These are phyloP conservation scores for Coniochaeta pulveracea DNA, from an alignment of 2,329 filamentous ascomycete genomes.

Conservation along the genomic window DNA sequence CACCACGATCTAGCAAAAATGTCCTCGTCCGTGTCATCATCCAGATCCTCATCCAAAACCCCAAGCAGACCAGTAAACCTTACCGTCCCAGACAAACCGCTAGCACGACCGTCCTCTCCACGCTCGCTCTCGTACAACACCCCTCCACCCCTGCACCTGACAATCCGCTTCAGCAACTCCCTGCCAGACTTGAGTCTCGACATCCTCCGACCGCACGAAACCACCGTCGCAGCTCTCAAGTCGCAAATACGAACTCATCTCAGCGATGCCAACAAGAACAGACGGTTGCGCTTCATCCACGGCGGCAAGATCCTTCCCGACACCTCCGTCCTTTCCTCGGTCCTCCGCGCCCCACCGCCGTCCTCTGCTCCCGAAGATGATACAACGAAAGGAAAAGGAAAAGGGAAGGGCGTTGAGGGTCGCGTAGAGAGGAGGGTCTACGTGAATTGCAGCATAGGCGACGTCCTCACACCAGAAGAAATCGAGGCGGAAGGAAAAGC, in stretches of 20 bases:
- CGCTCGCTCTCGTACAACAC: conserved; percentile 6
- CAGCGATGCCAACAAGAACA: conserved; percentile 19
- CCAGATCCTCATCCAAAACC: conserved; percentile 4
- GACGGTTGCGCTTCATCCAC: conserved; percentile 77
- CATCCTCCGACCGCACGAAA: conserved; percentile 54
- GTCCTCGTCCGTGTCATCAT: conserved; percentile 7
- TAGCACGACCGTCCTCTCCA: conserved; percentile 3
- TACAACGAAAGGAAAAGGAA: conserved; percentile 30
- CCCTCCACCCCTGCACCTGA: conserved; percentile 53
- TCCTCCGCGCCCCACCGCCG: conserved; percentile 52
- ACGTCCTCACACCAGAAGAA: conserved; percentile 56
- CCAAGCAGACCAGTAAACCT: too few relatives aligned
- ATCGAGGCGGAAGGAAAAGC: conserved; percentile 48
- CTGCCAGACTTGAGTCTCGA: conserved; percentile 75
- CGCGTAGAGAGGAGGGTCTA: conserved; percentile 52
- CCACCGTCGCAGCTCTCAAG: conserved; percentile 70
- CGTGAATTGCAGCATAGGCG: conserved; percentile 87
- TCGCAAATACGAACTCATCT: conserved; percentile 68
- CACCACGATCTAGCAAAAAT: background rate
- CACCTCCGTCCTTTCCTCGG: conserved; percentile 51
- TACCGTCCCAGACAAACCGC: conserved; percentile 3
- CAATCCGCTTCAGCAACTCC: conserved; percentile 81
- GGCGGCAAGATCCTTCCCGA: conserved; percentile 79
- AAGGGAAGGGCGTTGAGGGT: conserved; percentile 56
- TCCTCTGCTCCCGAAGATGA: conserved; percentile 31